These are phyloP conservation scores for Exophiala lecanii-corni DNA, from an alignment of 2,329 filamentous ascomycete species.

Conservation along the genomic window DNA sequence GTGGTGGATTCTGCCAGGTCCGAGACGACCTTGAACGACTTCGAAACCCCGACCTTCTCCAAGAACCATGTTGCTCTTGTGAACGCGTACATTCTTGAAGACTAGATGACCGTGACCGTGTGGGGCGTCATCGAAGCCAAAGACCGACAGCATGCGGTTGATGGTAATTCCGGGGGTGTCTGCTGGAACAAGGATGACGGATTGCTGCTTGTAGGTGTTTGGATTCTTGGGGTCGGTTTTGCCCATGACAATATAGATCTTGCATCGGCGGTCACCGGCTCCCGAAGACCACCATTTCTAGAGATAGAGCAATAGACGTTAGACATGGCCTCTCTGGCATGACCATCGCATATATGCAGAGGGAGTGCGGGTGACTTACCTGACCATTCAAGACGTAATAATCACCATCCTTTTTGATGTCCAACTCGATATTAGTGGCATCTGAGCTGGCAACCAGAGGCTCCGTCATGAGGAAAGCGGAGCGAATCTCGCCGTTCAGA, in stretches of 20 bases:
- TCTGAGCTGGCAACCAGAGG: slow-evolving; percentile 83
- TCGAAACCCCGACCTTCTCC: slow-evolving; percentile 94
- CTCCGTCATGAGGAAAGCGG: slow-evolving; percentile 92
- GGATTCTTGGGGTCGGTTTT: slow-evolving; percentile 74
- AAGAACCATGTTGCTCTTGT: slow-evolving; percentile 74
- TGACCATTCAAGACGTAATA: slow-evolving; percentile 83
- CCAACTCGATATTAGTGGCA: slow-evolving; percentile 86
- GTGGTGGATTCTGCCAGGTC: slow-evolving; percentile 94
- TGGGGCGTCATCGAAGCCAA: slow-evolving; percentile 96
- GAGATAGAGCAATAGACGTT: too few species aligned
- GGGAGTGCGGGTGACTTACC: slow-evolving; percentile 17
- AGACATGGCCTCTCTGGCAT: too few species aligned
- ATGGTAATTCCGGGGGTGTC: slow-evolving; percentile 81
- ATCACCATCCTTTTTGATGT: slow-evolving; percentile 75
- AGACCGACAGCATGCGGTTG: slow-evolving; percentile 87
- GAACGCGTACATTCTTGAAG: slow-evolving; percentile 87
- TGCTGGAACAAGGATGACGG: slow-evolving; percentile 82
- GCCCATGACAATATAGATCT: slow-evolving; percentile 94
- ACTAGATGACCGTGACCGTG: slow-evolving; percentile 92
- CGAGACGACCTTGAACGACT: slow-evolving; percentile 94
- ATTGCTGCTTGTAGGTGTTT: slow-evolving; percentile 84
- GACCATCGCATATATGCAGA: too few species aligned
- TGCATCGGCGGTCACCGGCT: slow-evolving; percentile 85
- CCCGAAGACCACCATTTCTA: slow-evolving; percentile 99
- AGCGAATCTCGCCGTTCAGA: slow-evolving; percentile 78